Conservation (phyloP, 352 stramenopile genomes). For the Lagenidium giganteum region DNA sequence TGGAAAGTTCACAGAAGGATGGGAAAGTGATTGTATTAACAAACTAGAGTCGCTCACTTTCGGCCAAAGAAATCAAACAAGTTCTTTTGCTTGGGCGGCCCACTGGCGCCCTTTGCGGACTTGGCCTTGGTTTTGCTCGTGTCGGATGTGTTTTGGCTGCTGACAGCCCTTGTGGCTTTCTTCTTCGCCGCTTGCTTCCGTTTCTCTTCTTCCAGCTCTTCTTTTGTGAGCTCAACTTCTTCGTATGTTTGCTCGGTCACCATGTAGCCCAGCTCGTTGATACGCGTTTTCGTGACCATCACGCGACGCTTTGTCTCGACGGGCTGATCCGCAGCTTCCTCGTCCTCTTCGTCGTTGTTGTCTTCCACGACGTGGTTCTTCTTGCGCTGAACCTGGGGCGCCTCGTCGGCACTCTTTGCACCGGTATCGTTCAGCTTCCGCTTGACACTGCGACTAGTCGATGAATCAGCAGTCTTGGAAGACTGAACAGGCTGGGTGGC, state of each 20-base stretch:
- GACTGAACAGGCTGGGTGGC: no score
- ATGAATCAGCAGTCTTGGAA: no score
- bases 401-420: slow-evolving; percentile 4
- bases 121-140: slow-evolving; percentile 4
- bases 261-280: slow-evolving; percentile 84
- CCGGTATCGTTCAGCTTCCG: slow-evolving; percentile 40
- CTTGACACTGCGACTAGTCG: slow-evolving; percentile 27
- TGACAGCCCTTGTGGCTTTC: slow-evolving; percentile 19
- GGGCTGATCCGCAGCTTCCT: slow-evolving; percentile 12
- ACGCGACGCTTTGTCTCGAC: slow-evolving; percentile 45
- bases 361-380: no score
- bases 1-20: no score
- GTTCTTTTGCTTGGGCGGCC: slow-evolving; percentile 60
- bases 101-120: slow-evolving; percentile 28
- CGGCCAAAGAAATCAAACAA: slow-evolving; percentile 59
- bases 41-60: slow-evolving; percentile 20
- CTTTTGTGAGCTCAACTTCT: slow-evolving; percentile 55
- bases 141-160: slow-evolving; percentile 2
- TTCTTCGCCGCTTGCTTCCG: slow-evolving; percentile 36
- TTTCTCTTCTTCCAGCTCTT: slow-evolving; percentile 57
- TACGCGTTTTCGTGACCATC: slow-evolving; percentile 62
- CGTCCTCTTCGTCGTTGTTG: slow-evolving; percentile 33
- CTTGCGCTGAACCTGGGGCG: not conserved
- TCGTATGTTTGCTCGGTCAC: slow-evolving; percentile 75
- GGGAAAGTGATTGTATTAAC: no score